phyloP scores from a whole-genome alignment of 805 yeast genomes.

The Suhomyces tanzawaensis region DNA sequence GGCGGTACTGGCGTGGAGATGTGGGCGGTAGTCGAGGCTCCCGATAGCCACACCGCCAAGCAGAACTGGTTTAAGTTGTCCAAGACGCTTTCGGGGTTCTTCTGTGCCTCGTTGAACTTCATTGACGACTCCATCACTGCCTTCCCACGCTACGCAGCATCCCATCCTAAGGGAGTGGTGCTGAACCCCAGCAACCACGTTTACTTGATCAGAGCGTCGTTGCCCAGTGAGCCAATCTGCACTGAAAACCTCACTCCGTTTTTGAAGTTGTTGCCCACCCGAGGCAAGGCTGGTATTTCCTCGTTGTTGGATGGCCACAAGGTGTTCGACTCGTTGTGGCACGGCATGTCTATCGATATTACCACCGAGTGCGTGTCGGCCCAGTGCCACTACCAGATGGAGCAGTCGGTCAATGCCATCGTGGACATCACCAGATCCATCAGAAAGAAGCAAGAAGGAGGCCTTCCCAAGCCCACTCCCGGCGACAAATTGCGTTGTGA shows the following conservation, averaged over 20 bases:
- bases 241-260: conserved; percentile 97
- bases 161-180: conserved; percentile 23
- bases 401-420: conserved; percentile 68
- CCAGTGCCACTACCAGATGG: conserved; percentile 51
- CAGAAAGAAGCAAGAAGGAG: conserved; percentile 55
- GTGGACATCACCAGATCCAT: conserved; percentile 66
- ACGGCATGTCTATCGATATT: conserved; percentile 85
- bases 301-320: conserved; percentile 86
- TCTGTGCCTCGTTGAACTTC: conserved; percentile 92
- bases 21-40: conserved; percentile 81
- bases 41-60: conserved; percentile 50
- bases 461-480: conserved; percentile 77
- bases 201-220: conserved; percentile 72
- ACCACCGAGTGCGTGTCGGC: conserved; percentile 46
- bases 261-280: conserved; percentile 82
- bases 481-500: conserved; percentile 78
- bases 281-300: conserved; percentile 86
- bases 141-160: conserved; percentile 44
- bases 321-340: conserved; percentile 91
- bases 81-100: conserved; percentile 80
- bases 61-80: conserved; percentile 68
- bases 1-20: conserved; percentile 97
- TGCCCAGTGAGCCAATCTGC: conserved; percentile 94
- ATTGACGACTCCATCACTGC: conserved; percentile 80
- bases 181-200: conserved; percentile 36